Base-by-base conservation (phyloP, 176 grass and related monocot genomes). In the Aegilops speltoides region DNA sequence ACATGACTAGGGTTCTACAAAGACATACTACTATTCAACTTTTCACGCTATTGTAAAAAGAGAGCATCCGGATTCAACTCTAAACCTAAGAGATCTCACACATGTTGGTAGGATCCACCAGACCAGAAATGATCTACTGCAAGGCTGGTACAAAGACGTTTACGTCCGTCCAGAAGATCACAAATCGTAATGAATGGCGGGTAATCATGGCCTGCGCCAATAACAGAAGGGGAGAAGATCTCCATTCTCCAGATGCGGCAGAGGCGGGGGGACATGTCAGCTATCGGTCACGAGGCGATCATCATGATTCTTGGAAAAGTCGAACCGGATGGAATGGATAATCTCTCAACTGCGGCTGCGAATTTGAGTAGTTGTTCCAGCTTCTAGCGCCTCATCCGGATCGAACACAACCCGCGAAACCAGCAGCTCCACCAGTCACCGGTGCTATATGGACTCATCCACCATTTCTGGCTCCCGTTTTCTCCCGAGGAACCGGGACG, bases 391-490 rank as follows among this genome's bases (percentile, higher is more conserved):
- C 72, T 23, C 23, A 3, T 73, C n/a, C 22, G 5, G 37, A 7
- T 43, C 70, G 38, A 64, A 40, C 59, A 4, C 40, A 31, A 26
- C 3, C 86, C 60, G 59, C 1, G 2, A 43, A 83, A 54, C 37
- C 64, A n/a, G 63, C 81, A 72, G 54, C 81, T 38, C 65, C 59
- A 41, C 54, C 73, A 76, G 28, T 74, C 57, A 38, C 52, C 71
- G 45, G 25, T 52, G 26, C 16, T 66, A 13, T 38, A 3, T 1
- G 36, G 3, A 14, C 28, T 31, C 3, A 40, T 77, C 65, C 40
- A 3, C 56, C 38, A 5, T 32, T 14, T 63, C 20, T 75, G 28
- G 69, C 32, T 64, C n/a, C n/a, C 38, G 19, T 31, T 64, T 64
- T 23, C 41, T 8, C 38, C 24, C 6, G 1, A 46, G 7, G 16